Base-by-base conservation (phyloP, 768 basidiomycete genomes). In the Pilatotrama ljubarskyi region DNA sequence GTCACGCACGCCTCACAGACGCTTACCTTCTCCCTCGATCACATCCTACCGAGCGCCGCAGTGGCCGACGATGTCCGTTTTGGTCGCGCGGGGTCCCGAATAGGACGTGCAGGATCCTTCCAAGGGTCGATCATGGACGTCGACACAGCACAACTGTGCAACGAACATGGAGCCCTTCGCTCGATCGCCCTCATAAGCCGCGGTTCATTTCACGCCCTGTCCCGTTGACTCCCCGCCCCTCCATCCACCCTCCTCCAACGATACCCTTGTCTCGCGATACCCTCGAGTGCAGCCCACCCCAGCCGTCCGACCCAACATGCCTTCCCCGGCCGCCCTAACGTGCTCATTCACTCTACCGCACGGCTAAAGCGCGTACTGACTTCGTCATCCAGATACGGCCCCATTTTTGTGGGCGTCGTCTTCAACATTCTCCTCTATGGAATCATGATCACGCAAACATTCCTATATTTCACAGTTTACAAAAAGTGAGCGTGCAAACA, bases 341-440 rank as follows among this genome's bases (percentile, higher is more conserved):
- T 62, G 38, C n/a, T n/a, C 35, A 57, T 61, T 7, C 8, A 13
- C n/a, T 10, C 9, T 20, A 11, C 1, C 22, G 14, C 15, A 48
- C 5, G 25, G n/a, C 18, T 25, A 26, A 7, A 14, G 7, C n/a
- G n/a, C n/a, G 25, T 2, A 11, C 7, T 50, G 35, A 37, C 5
- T n/a, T n/a, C n/a, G 29, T 10, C 32, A 10, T 47, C 17, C 47
- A 83, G 82, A 5, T 79, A 80, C 65, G 79, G 80, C 25, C 79
- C 79, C 13, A 79, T 82, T 69, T 73, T 82, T 63, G 76, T 82
- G 43, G 81, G 80, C n/a, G 74, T 77, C 55, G 66, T 75, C 14
- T 66, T 82, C 69, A 82, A 82, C 59, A 66, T 81, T 20, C 53
- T 80, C 14, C 72, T 82, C 10, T 80, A 79, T 59, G 81, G 80